These are phyloP conservation scores for Pseudonectria foliicola DNA, from an alignment of 2,329 filamentous ascomycete genomes.

Conservation along the genomic window DNA sequence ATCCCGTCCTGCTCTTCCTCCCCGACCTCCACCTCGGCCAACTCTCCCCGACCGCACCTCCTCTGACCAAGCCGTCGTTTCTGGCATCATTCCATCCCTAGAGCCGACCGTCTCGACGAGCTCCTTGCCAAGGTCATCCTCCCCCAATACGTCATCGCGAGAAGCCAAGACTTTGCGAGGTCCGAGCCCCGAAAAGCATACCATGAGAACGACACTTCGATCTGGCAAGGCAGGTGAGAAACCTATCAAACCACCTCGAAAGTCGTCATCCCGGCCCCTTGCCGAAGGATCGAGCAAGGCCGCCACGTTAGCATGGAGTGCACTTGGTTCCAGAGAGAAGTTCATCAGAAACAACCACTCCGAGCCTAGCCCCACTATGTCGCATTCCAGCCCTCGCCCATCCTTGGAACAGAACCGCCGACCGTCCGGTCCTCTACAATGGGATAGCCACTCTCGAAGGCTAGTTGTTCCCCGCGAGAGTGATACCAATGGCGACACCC, in stretches of 20 bases:
- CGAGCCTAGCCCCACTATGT: constrained; percentile 14
- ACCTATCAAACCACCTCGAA: constrained; percentile 30
- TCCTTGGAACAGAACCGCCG: constrained; percentile 28
- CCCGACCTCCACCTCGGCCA: constrained; percentile 38
- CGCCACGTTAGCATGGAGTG: constrained; percentile 55
- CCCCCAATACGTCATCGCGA: constrained; percentile 26
- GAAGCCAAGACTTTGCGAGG: constrained; percentile 37
- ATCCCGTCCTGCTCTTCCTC: constrained; percentile 57
- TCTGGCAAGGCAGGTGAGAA: constrained; percentile 40
- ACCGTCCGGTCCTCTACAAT: constrained; percentile 32
- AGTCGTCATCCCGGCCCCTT: constrained; percentile 33
- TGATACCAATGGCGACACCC: constrained; percentile 23
- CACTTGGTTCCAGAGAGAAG: constrained; percentile 35
- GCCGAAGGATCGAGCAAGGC: constrained; percentile 55
- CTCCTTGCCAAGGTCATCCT: constrained; percentile 22
- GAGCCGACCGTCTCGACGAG: constrained; percentile 7
- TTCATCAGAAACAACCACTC: constrained; percentile 19
- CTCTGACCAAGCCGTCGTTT: constrained; percentile 39
- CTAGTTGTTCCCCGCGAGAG: constrained; percentile 36
- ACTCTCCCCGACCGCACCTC: constrained; percentile 47
- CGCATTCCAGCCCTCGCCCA: constrained; percentile 15
- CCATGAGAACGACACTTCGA: constrained; percentile 55
- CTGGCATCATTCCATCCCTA: constrained; percentile 20
- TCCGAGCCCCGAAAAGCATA: constrained; percentile 54
- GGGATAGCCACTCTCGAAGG: constrained; percentile 50